Evolutionary conservation across 257 asterid species (phyloP).

Genomic region (Nicotiana obtusifolia): DNA sequence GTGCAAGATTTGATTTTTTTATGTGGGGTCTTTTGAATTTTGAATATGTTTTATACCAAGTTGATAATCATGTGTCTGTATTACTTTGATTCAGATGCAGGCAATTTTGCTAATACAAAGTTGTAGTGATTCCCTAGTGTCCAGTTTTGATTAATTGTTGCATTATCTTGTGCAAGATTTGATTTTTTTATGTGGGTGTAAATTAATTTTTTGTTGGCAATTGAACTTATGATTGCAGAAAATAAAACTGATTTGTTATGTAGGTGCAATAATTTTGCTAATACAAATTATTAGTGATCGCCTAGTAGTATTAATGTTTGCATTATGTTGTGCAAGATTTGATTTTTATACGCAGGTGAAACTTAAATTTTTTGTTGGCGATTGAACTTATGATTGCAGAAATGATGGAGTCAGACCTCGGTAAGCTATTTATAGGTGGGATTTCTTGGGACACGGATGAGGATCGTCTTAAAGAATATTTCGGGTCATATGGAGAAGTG

Average conservation of each 20-base stretch:
- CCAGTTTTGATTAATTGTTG: background rate
- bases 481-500: slow-evolving; percentile 61
- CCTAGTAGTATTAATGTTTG: background rate
- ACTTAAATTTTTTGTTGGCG: background rate
- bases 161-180: background rate
- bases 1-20: background rate
- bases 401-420: slow-evolving; percentile 78
- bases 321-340: background rate
- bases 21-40: too few relatives aligned
- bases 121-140: background rate
- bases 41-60: slow-evolving; percentile 3
- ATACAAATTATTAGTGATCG: background rate
- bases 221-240: slow-evolving; percentile 29
- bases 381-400: slow-evolving; percentile 30
- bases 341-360: slow-evolving; percentile 8
- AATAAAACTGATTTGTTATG: slow-evolving; percentile 7
- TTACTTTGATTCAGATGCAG: background rate
- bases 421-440: slow-evolving; percentile 86
- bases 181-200: slow-evolving; percentile 9
- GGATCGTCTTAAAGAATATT: slow-evolving; percentile 70
- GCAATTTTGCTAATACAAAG: background rate
- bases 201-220: background rate
- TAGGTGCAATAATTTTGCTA: slow-evolving; percentile 45
- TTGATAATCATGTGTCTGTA: slow-evolving; percentile 11
- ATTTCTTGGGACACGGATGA: slow-evolving; percentile 95